These are phyloP conservation scores for barley (Hordeum vulgare) DNA, from an alignment of 176 grass and related monocot species.

Conservation along the genomic window MorexV3_pseudomolecules_assembly NC_058520.1:485174906-485175405, in stretches of 20 bases:
- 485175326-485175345: slow-evolving; percentile 44
- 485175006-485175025: too few relatives aligned
- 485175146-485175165: background rate
- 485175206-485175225: slow-evolving; percentile 4
- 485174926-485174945: too few relatives aligned
- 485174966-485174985: too few relatives aligned
- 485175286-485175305: slow-evolving; percentile 35
- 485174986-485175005: too few relatives aligned
- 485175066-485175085: slow-evolving; percentile 16
- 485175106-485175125: background rate
- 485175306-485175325: slow-evolving; percentile 81
- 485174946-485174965: too few relatives aligned
- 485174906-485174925: too few relatives aligned
- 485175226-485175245: slow-evolving; percentile 27
- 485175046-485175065: background rate
- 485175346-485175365: background rate
- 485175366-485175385: background rate
- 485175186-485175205: slow-evolving; percentile 23
- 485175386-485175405: slow-evolving; percentile 51
- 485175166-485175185: background rate
- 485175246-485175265: slow-evolving; percentile 22
- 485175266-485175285: background rate
- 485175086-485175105: slow-evolving; percentile 14
- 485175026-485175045: background rate
- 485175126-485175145: slow-evolving; percentile 18